Conservation (phyloP, 2,329 filamentous ascomycete species). For the Colletotrichum destructivum region DNA sequence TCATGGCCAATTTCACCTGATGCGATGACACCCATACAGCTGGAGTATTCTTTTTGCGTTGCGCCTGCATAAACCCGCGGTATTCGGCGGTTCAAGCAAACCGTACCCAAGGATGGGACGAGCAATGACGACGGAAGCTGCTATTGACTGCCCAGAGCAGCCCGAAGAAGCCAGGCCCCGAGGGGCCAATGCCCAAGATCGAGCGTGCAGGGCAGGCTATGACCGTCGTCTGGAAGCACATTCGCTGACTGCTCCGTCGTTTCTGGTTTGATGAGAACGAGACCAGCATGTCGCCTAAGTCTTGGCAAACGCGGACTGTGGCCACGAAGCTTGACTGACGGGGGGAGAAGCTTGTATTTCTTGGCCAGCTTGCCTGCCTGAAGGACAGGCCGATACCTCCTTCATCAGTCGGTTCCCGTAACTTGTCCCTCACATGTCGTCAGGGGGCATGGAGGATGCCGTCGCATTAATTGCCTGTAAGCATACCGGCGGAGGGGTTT, state of each 20-base stretch:
- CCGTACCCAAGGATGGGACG: constrained; percentile 10
- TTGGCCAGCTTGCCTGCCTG: constrained; percentile 14
- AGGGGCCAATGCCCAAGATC: constrained; percentile 28
- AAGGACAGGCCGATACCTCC: not conserved
- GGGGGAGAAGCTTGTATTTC: constrained; percentile 38
- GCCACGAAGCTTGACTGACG: constrained; percentile 35
- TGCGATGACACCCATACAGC: not conserved
- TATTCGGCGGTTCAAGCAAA: constrained; percentile 10
- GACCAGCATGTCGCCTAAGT: constrained; percentile 34
- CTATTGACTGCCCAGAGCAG: constrained; percentile 7
- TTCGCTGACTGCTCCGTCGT: constrained; percentile 16
- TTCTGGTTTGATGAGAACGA: constrained; percentile 30
- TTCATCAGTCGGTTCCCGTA: not conserved
- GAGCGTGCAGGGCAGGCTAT: constrained; percentile 32
- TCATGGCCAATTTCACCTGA: constrained; percentile 14
- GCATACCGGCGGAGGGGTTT: not conserved
- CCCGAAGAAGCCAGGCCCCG: constrained; percentile 11
- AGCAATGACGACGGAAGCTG: constrained; percentile 27
- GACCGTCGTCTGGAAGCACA: constrained; percentile 28
- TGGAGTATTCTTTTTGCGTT: constrained; percentile 10
- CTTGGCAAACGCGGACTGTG: constrained; percentile 41
- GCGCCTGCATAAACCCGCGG: constrained; percentile 25
- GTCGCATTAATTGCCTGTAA: not conserved
- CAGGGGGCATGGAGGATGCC: not conserved
- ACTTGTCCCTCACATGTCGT: constrained; percentile 17